Evolutionary conservation across 2,329 filamentous ascomycete genomes (phyloP), one percentile per base, ranked within the genome.

Genomic region (Dendryphion nanum): DNA sequence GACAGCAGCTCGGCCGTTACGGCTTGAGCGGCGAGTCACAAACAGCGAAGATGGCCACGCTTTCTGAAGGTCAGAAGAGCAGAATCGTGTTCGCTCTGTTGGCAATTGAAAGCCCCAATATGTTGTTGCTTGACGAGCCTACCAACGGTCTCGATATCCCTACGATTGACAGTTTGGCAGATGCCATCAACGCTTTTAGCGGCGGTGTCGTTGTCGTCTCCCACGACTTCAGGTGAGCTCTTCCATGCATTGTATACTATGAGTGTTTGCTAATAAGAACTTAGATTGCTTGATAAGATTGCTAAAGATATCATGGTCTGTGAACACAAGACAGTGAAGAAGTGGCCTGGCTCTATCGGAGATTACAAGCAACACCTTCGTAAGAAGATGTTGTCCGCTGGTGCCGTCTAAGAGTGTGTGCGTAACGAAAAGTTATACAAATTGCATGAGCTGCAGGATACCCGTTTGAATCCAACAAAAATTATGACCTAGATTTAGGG

Each of bases 281-380:
- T n/a, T 56, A 94, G 91, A 77, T 77, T 98, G 61, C 83, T 98
- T 51, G 93, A 98, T 81, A 96, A 95, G 79, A 97, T 98, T 68
- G 93, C 93, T 57, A 98, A 98, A 80, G 89, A 98, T 70, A 98
- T 98, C 71, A 83, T 98, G 74, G 93, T 98, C 40, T 98, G 94
- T 72, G 93, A 98, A 75, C 89, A 98, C 82, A 89, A 90, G 79
- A 90, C 89, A 12, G 89, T 97, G 57, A 83, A 79, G 57, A 73
- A 81, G 59, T 98, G 93, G 93, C 83, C 91, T 48, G 91, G 91
- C 58, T 75, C 72, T 50, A 98, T 98, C 62, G 85, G 84, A 55
- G 83, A 89, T 44, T 98, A 98, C 87, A 98, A 98, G 87, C 87
- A 94, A 75, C 82, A 96, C 73, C 80, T 98, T 62, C 85, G 91